Evolutionary conservation across 2,329 filamentous ascomycete species (phyloP).

Genomic region (Alternaria panax): DNA sequence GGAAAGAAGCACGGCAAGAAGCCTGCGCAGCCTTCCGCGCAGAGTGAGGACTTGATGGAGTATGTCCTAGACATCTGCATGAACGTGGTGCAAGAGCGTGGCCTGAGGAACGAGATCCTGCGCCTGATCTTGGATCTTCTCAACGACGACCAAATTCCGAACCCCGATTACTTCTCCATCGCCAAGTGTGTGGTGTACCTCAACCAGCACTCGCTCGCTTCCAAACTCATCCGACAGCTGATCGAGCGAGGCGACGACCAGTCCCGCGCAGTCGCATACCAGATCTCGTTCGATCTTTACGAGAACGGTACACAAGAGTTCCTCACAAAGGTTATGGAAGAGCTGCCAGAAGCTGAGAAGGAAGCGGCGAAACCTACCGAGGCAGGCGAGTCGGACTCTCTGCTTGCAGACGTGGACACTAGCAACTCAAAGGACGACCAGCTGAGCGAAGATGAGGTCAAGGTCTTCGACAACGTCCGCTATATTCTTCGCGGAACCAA

Average conservation of each 20-base stretch:
- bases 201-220: conserved; percentile 89
- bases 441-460: conserved; percentile 59
- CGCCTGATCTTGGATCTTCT: conserved; percentile 93
- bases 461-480: conserved; percentile 64
- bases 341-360: conserved; percentile 66
- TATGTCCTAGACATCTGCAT: conserved; percentile 96
- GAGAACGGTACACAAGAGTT: conserved; percentile 99
- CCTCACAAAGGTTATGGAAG: conserved; percentile 83
- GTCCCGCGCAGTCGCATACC: conserved; percentile 87
- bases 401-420: conserved; percentile 64
- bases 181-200: conserved; percentile 97
- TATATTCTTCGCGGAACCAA: conserved; percentile 84
- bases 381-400: conserved; percentile 64
- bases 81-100: conserved; percentile 94
- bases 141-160: conserved; percentile 89
- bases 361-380: conserved; percentile 58
- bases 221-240: conserved; percentile 81
- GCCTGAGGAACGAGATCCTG: conserved; percentile 82
- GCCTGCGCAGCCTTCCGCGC: conserved; percentile 61
- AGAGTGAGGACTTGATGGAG: conserved; percentile 93
- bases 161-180: conserved; percentile 96
- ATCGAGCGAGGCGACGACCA: conserved; percentile 79
- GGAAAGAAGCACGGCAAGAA: conserved; percentile 73
- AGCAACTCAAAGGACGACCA: conserved; percentile 57
- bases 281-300: conserved; percentile 97